Base-by-base conservation (phyloP, 202 grass and related monocot species). In the Zoysia matrella region DNA sequence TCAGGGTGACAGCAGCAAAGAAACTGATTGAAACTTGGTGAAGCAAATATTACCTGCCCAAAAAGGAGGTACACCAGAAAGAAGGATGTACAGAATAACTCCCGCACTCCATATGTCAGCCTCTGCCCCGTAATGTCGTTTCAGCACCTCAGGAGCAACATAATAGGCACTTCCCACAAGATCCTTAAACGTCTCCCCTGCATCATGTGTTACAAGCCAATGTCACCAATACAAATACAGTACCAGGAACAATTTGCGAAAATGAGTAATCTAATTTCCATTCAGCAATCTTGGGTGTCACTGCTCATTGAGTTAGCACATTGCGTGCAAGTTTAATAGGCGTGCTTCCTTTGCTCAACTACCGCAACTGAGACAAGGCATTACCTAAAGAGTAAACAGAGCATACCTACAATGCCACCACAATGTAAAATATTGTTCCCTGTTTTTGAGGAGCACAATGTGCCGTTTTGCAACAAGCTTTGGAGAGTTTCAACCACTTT, bases 41-140 rank as follows among this genome's bases (percentile, higher is more conserved):
- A 46, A 46, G 45, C 45, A 47, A 48, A 63, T 45, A 22, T 8
- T 36, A 99, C 97, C 97, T 88, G 89, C 97, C 97, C 97, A 99
- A 88, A 96, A 99, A 60, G 97, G 97, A 78, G 97, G 97, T 74
- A 99, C 97, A 86, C 93, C 97, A 60, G 93, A 94, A 8, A 99
- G 86, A 84, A 99, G 97, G 81, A 99, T 99, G 81, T 96, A 99
- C 50, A 99, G 93, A 83, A 99, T 99, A 74, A 99, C 86, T 30
- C 93, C 97, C 74, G 93, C 97, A 71, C 97, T 94, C 97, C 97
- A 99, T 72, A 99, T 96, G 84, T 99, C 97, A 69, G 93, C 89
- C 47, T 96, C 97, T 48, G 93, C 89, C 82, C 91, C 89, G 81
- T 99, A 99, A 57, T 84, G 85, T 36, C 91, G 77, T 75, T 89